These are phyloP conservation scores for Ajuga chamaepitys DNA, from an alignment of 257 asterid species.

Conservation along the genomic window DNA sequence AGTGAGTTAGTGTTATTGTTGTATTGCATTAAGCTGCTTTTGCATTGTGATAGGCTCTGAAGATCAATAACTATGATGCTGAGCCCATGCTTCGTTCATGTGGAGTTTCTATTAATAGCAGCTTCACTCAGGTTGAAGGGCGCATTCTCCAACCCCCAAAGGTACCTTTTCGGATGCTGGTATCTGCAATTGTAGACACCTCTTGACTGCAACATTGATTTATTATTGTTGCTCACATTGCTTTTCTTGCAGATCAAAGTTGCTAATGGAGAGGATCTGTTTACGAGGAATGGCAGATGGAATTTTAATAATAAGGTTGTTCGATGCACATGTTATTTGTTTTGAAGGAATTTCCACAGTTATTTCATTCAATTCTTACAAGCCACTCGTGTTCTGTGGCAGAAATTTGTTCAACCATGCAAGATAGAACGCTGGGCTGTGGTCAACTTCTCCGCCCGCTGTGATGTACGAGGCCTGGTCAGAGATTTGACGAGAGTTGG, in stretches of 20 bases:
- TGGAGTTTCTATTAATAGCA: conserved; percentile 54
- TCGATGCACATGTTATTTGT: neutral
- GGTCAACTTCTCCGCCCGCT: conserved; percentile 76
- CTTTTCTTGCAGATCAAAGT: conserved; percentile 60
- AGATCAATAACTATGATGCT: conserved; percentile 60
- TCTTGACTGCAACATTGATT: neutral
- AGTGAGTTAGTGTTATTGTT: neutral
- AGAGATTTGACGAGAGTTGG: conserved; percentile 59
- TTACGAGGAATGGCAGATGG: conserved; percentile 83
- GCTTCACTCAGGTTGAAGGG: conserved; percentile 80
- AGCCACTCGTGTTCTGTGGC: conserved; percentile 7
- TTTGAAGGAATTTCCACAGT: neutral
- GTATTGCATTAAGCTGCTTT: neutral
- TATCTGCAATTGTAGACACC: too few relatives aligned
- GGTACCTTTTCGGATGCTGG: conserved; percentile 24
- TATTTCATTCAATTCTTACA: neutral
- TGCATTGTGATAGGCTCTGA: conserved; percentile 53
- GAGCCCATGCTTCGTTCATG: conserved; percentile 82
- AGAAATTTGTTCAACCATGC: conserved; percentile 55
- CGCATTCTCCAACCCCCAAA: conserved; percentile 77
- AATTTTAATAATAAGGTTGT: conserved; percentile 83
- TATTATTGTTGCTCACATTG: neutral
- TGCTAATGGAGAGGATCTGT: conserved; percentile 71
- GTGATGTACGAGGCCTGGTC: conserved; percentile 47
- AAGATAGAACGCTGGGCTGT: conserved; percentile 83